Evolutionary conservation across 352 stramenopile genomes (phyloP), one percentile per base, ranked within the genome.

Genomic region (Phytophthora chlamydospora): DNA sequence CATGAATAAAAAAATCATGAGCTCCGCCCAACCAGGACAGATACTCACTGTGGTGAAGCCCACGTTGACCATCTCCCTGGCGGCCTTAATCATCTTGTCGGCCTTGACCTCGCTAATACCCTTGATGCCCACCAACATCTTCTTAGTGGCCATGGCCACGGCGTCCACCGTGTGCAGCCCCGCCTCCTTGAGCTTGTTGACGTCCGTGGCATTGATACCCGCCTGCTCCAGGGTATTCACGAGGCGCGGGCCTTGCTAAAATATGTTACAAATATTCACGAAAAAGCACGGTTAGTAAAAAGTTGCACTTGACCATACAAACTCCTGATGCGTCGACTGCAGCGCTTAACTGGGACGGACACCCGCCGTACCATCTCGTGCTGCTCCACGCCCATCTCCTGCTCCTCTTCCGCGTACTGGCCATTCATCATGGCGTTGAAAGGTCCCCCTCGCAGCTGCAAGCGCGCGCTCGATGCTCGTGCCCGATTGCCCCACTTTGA

Each of bases 41-140:
- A 16, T 13, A 34, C 78, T n/a, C 39, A 98, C 97, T 51, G 98
- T 99, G n/a, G 96, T 98, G 70, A 99, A 99, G 63, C 98, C 97
- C 63, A 99, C 95, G 10, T 98, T 97, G 32, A 99, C 95, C 73
- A 99, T 93, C 44, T 98, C 93, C 38, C 98, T 93, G 12, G 95
- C 93, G 13, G 97, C 93, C 51, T 99, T 98, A 62, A 99, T 98
- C 57, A 99, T 95, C 68, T 99, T 99, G 10, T 97, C 73, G 1
- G 98, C 98, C 64, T 99, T 99, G 39, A 98, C 95, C 78, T 99
- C 98, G 35, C 95, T 99, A 59, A 99, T 99, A 16, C 98, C 98
- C 56, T 99, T 99, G 51, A 99, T 98, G 27, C 95, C 82, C 14
- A 97, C 89, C n/a, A 99, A 85, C 70, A 98, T 96, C 44, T 97